These are phyloP conservation scores for Saraca asoca DNA, from an alignment of 331 rosid genomes.

Conservation along the genomic window DNA sequence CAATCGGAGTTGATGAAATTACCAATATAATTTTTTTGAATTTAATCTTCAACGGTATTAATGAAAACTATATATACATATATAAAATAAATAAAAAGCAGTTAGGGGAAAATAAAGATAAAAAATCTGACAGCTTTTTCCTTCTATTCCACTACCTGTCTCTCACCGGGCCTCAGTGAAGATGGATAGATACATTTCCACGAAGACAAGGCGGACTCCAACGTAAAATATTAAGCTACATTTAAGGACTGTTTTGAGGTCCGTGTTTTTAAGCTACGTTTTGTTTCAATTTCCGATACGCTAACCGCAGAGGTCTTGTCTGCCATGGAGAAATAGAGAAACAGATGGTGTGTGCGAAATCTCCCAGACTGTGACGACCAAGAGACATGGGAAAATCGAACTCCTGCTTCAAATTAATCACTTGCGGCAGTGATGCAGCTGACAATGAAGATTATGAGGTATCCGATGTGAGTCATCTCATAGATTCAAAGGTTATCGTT, in stretches of 20 bases:
- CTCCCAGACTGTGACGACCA: background rate
- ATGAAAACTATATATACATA: no score
- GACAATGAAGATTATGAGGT: slow-evolving; percentile 52
- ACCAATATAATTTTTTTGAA: no score
- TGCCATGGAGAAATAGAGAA: slow-evolving; percentile 10
- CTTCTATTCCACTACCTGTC: background rate
- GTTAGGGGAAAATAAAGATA: background rate
- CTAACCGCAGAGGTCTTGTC: slow-evolving; percentile 42
- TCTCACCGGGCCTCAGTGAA: no score
- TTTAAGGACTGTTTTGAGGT: slow-evolving; percentile 62
- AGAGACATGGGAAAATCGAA: slow-evolving; percentile 63
- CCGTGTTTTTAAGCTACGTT: slow-evolving; percentile 50
- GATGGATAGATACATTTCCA: no score
- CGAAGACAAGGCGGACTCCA: slow-evolving; percentile 55
- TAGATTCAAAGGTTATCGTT: slow-evolving; percentile 3
- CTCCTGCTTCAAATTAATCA: slow-evolving; percentile 77
- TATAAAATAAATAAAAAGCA: background rate
- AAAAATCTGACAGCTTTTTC: slow-evolving; percentile 45
- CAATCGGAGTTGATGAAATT: no score
- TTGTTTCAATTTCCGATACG: slow-evolving; percentile 50
- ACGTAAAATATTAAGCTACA: slow-evolving; percentile 26
- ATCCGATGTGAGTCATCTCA: slow-evolving; percentile 60
- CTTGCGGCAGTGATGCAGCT: slow-evolving; percentile 68
- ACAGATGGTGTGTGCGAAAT: slow-evolving; percentile 4
- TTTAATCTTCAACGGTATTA: no score